These are phyloP conservation scores for Cutaneotrichosporon sp. DNA, from an alignment of 1,284 basidiomycete genomes.

Conservation along the genomic window DNA sequence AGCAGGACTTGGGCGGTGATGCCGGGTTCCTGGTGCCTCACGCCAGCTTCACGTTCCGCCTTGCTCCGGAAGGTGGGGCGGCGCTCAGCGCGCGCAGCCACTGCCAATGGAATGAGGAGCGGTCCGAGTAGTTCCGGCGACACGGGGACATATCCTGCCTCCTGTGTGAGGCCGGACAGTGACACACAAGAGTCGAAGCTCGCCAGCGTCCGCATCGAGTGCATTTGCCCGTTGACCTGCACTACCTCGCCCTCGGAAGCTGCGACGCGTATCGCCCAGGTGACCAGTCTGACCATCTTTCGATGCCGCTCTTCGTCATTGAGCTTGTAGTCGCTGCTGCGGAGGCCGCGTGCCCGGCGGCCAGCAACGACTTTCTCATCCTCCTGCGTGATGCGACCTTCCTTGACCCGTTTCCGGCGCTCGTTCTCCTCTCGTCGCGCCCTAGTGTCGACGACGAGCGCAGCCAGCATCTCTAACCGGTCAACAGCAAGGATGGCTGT, in stretches of 20 bases:
- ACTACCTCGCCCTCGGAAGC: conserved; percentile 38
- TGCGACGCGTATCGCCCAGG: conserved; percentile 34
- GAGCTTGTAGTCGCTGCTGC: conserved; percentile 14
- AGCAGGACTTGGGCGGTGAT: conserved; percentile 14
- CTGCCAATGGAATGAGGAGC: conserved; percentile 30
- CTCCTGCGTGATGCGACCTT: conserved; percentile 23
- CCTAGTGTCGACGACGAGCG: conserved; percentile 33
- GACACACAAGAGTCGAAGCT: conserved; percentile 6
- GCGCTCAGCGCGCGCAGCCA: conserved; percentile 23
- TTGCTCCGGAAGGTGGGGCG: conserved; percentile 14
- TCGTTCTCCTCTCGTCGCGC: conserved; percentile 33
- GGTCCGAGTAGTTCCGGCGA: conserved; percentile 38
- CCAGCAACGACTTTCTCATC: conserved; percentile 24
- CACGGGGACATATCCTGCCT: conserved; percentile 38
- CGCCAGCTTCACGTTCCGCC: conserved; percentile 10
- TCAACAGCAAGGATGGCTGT: conserved; percentile 26
- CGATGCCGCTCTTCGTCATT: conserved; percentile 20
- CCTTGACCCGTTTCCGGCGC: conserved; percentile 31
- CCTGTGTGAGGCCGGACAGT: background rate
- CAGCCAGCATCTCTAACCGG: conserved; percentile 29
- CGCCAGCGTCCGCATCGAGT: background rate
- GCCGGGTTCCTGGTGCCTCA: background rate
- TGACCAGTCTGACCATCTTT: conserved; percentile 30
- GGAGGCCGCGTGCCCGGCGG: conserved; percentile 6
- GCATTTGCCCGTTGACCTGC: conserved; percentile 21